Percentiles rank a stretch among this genome's conserved stretches.
These are phyloP conservation scores for Chaetomium olivaceum DNA, from an alignment of 2,329 filamentous ascomycete species.

Conservation along the genomic window DNA sequence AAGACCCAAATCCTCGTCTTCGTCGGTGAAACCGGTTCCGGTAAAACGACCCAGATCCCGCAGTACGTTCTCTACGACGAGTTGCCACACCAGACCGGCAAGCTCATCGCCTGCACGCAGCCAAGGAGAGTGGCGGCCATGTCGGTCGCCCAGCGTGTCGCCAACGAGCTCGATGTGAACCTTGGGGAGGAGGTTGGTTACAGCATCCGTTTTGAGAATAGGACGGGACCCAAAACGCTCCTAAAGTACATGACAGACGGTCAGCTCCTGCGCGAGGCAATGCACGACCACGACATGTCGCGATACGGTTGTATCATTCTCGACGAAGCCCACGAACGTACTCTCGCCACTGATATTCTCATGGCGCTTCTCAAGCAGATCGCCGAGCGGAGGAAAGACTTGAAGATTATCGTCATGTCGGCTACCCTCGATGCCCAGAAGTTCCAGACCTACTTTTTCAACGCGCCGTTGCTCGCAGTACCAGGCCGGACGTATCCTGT, in stretches of 20 bases:
- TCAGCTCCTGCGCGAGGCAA: slow-evolving; percentile 94
- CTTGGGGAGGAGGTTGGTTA: slow-evolving; percentile 96
- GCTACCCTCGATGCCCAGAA: slow-evolving; percentile 96
- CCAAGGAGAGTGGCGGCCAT: slow-evolving; percentile 97
- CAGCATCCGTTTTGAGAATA: slow-evolving; percentile 98
- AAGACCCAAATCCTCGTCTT: slow-evolving; percentile 95
- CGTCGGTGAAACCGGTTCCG: slow-evolving; percentile 97
- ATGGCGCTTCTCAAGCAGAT: slow-evolving; percentile 97
- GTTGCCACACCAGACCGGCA: slow-evolving; percentile 78
- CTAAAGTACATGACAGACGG: slow-evolving; percentile 99
- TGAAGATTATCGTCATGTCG: slow-evolving; percentile 99
- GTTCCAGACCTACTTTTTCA: slow-evolving; percentile 95
- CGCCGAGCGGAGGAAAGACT: slow-evolving; percentile 74
- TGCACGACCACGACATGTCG: slow-evolving; percentile 89
- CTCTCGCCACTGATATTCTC: slow-evolving; percentile 92
- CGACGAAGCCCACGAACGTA: slow-evolving; percentile 97
- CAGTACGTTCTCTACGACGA: slow-evolving; percentile 98
- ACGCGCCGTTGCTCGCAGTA: slow-evolving; percentile 89
- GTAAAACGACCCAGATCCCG: slow-evolving; percentile 98
- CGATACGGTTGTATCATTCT: slow-evolving; percentile 98
- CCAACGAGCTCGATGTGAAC: slow-evolving; percentile 91
- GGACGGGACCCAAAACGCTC: slow-evolving; percentile 81
- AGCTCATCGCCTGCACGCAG: slow-evolving; percentile 96
- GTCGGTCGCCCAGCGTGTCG: slow-evolving; percentile 97
- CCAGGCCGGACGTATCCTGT: slow-evolving; percentile 94